phyloP scores from a whole-genome alignment of 805 yeast genomes.

The Tetrapisispora nanseiensis region DNA sequence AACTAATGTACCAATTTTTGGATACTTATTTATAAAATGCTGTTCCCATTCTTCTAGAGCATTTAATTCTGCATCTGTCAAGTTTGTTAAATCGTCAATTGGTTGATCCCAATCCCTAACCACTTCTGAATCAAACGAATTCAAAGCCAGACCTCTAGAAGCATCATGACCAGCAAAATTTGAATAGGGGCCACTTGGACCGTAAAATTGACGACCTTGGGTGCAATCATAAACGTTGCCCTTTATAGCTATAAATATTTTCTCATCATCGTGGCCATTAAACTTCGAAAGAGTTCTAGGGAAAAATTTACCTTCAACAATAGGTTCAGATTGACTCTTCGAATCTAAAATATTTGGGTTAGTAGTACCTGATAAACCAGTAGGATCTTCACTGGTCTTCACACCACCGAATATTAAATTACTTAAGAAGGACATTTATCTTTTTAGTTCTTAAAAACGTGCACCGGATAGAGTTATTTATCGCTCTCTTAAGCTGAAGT shows the following conservation, averaged over 20 bases:
- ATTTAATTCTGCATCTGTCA: slow-evolving; percentile 49
- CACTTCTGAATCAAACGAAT: slow-evolving; percentile 65
- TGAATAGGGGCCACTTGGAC: slow-evolving; percentile 91
- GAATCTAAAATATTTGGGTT: slow-evolving; percentile 4
- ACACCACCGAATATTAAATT: slow-evolving; percentile 28
- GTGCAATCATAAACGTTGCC: slow-evolving; percentile 83
- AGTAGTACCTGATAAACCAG: slow-evolving; percentile 18
- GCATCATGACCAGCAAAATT: slow-evolving; percentile 96
- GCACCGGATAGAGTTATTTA: no score
- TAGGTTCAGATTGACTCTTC: slow-evolving; percentile 25
- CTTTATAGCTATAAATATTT: slow-evolving; percentile 76
- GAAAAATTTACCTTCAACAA: slow-evolving; percentile 46
- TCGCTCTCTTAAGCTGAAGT: no score
- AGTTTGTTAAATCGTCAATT: slow-evolving; percentile 58
- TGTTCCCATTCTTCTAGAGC: slow-evolving; percentile 78
- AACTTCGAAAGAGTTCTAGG: slow-evolving; percentile 63
- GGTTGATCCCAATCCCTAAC: slow-evolving; percentile 67
- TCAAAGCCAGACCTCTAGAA: slow-evolving; percentile 80
- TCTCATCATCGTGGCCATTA: slow-evolving; percentile 73
- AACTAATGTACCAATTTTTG: slow-evolving; percentile 63
- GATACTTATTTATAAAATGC: slow-evolving; percentile 74
- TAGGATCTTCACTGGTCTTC: slow-evolving; percentile 28
- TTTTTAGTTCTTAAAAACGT: no score
- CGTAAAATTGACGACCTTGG: slow-evolving; percentile 74
- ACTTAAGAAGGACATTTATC: slow-evolving; percentile 30